phyloP scores from a whole-genome alignment of 2,329 filamentous ascomycete species.

The Cordyceps pruinosa region DNA sequence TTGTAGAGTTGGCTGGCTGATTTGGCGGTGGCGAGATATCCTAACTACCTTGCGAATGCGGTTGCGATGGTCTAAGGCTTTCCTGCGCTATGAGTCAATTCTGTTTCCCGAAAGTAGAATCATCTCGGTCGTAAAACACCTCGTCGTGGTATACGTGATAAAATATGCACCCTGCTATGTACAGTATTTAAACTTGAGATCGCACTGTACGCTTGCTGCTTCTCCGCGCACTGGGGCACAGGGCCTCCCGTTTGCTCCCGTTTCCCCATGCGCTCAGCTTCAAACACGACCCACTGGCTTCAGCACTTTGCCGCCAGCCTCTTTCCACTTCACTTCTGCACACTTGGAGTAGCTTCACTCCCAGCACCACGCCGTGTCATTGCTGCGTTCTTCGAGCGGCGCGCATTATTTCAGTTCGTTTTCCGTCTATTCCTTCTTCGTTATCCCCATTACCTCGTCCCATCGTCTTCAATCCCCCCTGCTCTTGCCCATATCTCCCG shows the following conservation, averaged over 20 bases:
- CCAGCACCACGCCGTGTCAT: constrained; percentile 9
- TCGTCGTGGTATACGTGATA: no score
- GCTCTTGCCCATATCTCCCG: background rate
- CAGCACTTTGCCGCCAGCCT: constrained; percentile 8
- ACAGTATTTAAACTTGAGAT: background rate
- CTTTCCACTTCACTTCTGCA: constrained; percentile 5
- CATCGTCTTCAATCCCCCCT: constrained; percentile 7
- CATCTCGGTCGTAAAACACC: no score
- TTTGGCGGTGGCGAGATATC: no score
- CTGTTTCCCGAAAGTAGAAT: no score
- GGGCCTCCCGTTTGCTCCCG: background rate
- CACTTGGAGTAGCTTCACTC: constrained; percentile 1
- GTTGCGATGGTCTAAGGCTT: no score
- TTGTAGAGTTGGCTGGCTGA: no score
- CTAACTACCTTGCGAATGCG: no score
- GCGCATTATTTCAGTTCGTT: constrained; percentile 12
- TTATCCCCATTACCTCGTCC: background rate
- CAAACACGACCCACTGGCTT: constrained; percentile 6
- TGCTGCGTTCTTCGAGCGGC: constrained; percentile 3
- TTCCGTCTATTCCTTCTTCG: background rate
- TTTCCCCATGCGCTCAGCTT: constrained; percentile 1
- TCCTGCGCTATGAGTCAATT: no score
- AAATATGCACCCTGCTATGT: no score
- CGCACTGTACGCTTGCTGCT: background rate
- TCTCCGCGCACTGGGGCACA: background rate